Conservation (phyloP, 805 yeast genomes). For the Metschnikowia santaceciliae region DNA sequence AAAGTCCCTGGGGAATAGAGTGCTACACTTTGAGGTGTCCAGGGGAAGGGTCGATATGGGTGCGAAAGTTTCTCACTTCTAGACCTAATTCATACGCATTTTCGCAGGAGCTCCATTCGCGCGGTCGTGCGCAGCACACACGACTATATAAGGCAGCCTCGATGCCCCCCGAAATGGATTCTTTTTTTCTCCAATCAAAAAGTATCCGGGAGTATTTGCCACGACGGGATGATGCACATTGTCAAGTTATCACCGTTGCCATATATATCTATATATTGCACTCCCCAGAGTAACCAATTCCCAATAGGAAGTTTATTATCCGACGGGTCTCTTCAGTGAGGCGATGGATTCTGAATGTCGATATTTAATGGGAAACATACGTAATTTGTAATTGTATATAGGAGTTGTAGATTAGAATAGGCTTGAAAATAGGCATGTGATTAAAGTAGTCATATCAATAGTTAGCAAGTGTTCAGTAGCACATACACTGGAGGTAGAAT, state of each 20-base stretch:
- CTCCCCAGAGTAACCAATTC: slow-evolving; percentile 52
- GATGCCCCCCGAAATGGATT: slow-evolving; percentile 9
- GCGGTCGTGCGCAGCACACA: slow-evolving; percentile 14
- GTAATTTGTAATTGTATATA: neutral
- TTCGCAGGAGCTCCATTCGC: too few species aligned
- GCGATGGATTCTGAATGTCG: slow-evolving; percentile 62
- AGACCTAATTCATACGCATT: neutral
- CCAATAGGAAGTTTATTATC: slow-evolving; percentile 60
- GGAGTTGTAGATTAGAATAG: neutral
- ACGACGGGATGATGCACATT: slow-evolving; percentile 60
- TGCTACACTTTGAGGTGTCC: too few species aligned
- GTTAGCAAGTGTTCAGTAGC: too few species aligned
- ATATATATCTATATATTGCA: slow-evolving; percentile 35
- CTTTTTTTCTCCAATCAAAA: slow-evolving; percentile 50
- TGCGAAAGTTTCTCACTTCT: too few species aligned
- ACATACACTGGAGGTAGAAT: too few species aligned
- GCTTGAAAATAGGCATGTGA: too few species aligned
- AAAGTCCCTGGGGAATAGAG: too few species aligned
- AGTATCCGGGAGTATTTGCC: slow-evolving; percentile 62
- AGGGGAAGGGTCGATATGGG: too few species aligned
- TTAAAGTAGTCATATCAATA: too few species aligned
- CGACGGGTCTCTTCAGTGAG: slow-evolving; percentile 49
- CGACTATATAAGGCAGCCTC: slow-evolving; percentile 11
- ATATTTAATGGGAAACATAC: slow-evolving; percentile 18
- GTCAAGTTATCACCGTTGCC: slow-evolving; percentile 67